Evolutionary conservation across 1,284 basidiomycete genomes (phyloP), one percentile per base, ranked within the genome.

Genomic region (Trametes polyzona): DNA sequence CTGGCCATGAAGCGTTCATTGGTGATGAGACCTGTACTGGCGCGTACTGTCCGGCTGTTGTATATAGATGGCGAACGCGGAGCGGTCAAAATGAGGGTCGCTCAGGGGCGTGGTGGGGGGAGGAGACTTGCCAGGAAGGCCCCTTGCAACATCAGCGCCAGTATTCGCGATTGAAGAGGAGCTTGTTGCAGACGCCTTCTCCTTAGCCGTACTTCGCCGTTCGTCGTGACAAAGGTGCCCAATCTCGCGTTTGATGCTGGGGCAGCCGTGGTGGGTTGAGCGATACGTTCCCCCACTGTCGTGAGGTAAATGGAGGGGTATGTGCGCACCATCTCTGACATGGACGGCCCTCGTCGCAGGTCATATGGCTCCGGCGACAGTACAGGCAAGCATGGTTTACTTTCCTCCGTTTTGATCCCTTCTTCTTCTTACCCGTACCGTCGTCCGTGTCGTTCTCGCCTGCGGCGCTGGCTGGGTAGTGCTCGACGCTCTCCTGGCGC

Each of bases 351-450:
- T 94, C 92, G 70, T 95, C 92, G 75, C 93, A 95, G 9, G 92
- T 94, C 93, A 95, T 93, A 83, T 94, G 90, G 82, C 92, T 95
- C 58, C 94, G 78, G 65, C 95, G 81, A 74, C 95, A 97, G 75
- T 96, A 98, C 47, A 98, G 80, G 72, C 95, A 97, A 1, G 95
- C 95, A 75, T 92, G 90, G 74, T 93, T 94, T 57, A 92, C 90
- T 71, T 93, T 93, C 55, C 90, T 76, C 64, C 90, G 77, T 74
- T 90, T 91, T 46, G 76, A 72, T 37, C 62, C 63, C 52, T 72
- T 72, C 62, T 71, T 72, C 65, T 65, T 67, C 67, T 67, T 71
- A 44, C 63, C 64, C 16, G 59, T 47, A 23, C 49, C 62, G 57
- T 65, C 66, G 53, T 67, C 65, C 36, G 57, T 63, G 52, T 67